Percentiles rank a stretch among this genome's conserved stretches.
These are phyloP conservation scores for Neurospora pannonica DNA, from an alignment of 495 filamentous ascomycete species.

Conservation along the genomic window DNA sequence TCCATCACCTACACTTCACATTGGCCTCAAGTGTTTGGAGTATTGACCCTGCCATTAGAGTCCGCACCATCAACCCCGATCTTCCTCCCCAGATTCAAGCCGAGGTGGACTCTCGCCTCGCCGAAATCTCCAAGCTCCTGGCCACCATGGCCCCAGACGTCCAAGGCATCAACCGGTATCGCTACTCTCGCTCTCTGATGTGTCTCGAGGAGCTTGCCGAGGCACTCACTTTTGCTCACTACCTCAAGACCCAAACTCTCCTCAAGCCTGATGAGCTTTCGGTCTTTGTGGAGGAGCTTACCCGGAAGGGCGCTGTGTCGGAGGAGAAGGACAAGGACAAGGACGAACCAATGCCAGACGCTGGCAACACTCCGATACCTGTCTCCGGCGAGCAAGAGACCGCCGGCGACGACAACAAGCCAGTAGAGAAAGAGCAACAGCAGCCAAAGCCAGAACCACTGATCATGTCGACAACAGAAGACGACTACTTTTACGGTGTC, in stretches of 20 bases:
- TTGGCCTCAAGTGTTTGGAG: not conserved
- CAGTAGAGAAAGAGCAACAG: not conserved
- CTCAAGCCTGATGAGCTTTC: conserved; percentile 54
- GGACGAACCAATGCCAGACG: conserved; percentile 18
- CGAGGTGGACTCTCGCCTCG: conserved; percentile 53
- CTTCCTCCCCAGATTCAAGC: conserved; percentile 56
- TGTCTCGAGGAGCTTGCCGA: conserved; percentile 92
- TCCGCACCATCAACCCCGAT: conserved; percentile 52
- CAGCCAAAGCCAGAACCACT: conserved; percentile 15
- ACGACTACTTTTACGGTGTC: conserved; percentile 85
- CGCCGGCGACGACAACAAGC: not conserved
- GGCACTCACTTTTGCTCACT: conserved; percentile 75
- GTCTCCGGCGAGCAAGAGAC: conserved; percentile 1
- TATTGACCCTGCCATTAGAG: conserved; percentile 17
- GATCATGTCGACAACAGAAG: conserved; percentile 54
- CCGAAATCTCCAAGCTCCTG: conserved; percentile 61
- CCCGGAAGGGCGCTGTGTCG: conserved; percentile 9
- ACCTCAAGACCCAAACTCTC: conserved; percentile 66
- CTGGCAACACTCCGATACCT: conserved; percentile 2
- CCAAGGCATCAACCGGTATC: conserved; percentile 66
- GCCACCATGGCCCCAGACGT: conserved; percentile 59
- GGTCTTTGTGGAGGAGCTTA: conserved; percentile 30
- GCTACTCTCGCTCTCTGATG: conserved; percentile 77
- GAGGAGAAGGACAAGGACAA: conserved; percentile 4
- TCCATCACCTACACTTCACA: not conserved